These are phyloP conservation scores for Candida coleopterorum DNA, from an alignment of 805 yeast genomes.

Conservation along the genomic window DNA sequence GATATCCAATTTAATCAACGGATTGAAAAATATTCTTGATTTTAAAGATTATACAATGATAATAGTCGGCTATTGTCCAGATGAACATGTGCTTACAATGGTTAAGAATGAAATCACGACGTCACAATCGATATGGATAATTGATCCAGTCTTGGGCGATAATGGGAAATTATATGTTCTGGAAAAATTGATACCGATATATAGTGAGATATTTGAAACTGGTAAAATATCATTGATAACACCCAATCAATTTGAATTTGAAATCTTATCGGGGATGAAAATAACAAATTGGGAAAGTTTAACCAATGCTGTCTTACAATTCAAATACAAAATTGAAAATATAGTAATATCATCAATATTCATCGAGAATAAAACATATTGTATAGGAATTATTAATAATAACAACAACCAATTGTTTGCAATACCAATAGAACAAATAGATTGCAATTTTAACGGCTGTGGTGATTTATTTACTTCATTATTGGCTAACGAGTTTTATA, in stretches of 20 bases:
- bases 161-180: conserved; percentile 77
- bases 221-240: conserved; percentile 50
- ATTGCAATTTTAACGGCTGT: conserved; percentile 65
- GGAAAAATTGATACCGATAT: conserved; percentile 48
- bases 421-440: conserved; percentile 43
- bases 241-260: conserved; percentile 76
- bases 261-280: conserved; percentile 45
- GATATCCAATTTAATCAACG: conserved; percentile 24
- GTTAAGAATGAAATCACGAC: conserved; percentile 40
- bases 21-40: conserved; percentile 32
- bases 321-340: conserved; percentile 43
- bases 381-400: conserved; percentile 31
- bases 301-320: conserved; percentile 36
- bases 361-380: conserved; percentile 31
- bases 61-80: conserved; percentile 77
- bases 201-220: conserved; percentile 40
- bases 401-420: conserved; percentile 19
- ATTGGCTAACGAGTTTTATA: conserved; percentile 45
- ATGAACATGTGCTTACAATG: conserved; percentile 47
- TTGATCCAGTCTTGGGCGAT: conserved; percentile 94
- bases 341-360: conserved; percentile 58
- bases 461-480: conserved; percentile 71
- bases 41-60: conserved; percentile 52
- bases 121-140: conserved; percentile 42
- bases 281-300: conserved; percentile 37